A percentile compares a stretch with the other conserved stretches of the same genome.
Evolutionary conservation across 2,329 filamentous ascomycete genomes (phyloP).

Genomic region (Ascocoryne sarcoides): DNA sequence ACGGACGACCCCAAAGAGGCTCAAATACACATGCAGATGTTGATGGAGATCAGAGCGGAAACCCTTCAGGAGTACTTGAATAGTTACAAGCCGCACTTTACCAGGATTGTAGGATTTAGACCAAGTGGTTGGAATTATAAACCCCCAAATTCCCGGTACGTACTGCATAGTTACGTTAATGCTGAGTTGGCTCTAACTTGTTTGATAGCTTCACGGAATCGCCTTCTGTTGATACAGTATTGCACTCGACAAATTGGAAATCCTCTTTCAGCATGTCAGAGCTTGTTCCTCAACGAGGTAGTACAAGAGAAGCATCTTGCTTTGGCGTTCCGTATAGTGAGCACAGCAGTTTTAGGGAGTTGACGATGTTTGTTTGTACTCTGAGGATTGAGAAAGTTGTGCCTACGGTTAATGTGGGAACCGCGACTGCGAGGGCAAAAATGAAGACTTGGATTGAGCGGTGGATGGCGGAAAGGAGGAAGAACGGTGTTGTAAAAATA

Average conservation of each 20-base stretch:
- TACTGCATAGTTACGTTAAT: slow-evolving; percentile 8
- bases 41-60: slow-evolving; percentile 89
- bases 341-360: slow-evolving; percentile 87
- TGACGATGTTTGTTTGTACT: slow-evolving; percentile 87
- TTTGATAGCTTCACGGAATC: slow-evolving; percentile 42
- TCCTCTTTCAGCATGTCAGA: slow-evolving; percentile 63
- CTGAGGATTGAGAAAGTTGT: slow-evolving; percentile 82
- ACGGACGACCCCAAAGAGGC: slow-evolving; percentile 75
- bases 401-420: slow-evolving; percentile 80
- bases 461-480: slow-evolving; percentile 50
- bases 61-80: slow-evolving; percentile 85
- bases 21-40: slow-evolving; percentile 94
- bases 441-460: slow-evolving; percentile 60
- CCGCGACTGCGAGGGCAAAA: slow-evolving; percentile 44
- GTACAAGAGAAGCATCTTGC: slow-evolving; percentile 72
- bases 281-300: slow-evolving; percentile 73
- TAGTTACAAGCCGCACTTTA: slow-evolving; percentile 71
- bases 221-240: slow-evolving; percentile 54
- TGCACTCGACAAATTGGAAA: slow-evolving; percentile 59
- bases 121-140: slow-evolving; percentile 93
- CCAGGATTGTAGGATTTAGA: slow-evolving; percentile 79
- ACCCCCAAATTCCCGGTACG: slow-evolving; percentile 52
- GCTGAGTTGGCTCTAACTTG: not conserved
- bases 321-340: slow-evolving; percentile 95
- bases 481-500: slow-evolving; percentile 40